A percentile compares a stretch with the other conserved stretches of the same genome.
Evolutionary conservation across 306 rosid species (phyloP).

Genomic region (Corylus avellana): DNA sequence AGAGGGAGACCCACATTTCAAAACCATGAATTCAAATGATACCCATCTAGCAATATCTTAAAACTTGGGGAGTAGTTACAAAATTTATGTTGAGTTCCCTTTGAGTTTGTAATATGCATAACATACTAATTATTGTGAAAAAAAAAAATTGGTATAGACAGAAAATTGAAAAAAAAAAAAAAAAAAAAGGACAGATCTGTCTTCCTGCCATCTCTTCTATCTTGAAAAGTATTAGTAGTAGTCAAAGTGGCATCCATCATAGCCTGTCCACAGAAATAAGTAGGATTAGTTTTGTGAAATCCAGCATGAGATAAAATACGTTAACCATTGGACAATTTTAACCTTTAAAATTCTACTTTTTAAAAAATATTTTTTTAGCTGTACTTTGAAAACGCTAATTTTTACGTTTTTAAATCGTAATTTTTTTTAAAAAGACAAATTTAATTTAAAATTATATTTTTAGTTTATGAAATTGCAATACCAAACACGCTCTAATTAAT

Average conservation of each 20-base stretch:
- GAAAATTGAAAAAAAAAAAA: too few relatives aligned
- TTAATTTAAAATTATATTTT: too few relatives aligned
- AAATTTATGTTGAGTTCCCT: conserved; percentile 5
- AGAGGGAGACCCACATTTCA: conserved; percentile 13
- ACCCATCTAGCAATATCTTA: neutral
- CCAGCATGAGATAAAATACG: too few relatives aligned
- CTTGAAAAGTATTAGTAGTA: conserved; percentile 12
- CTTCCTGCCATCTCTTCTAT: neutral
- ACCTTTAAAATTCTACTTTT: too few relatives aligned
- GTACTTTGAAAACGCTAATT: too few relatives aligned
- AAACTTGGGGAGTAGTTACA: neutral
- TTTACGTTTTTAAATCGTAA: too few relatives aligned
- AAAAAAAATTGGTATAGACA: neutral
- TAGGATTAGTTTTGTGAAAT: too few relatives aligned
- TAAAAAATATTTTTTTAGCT: too few relatives aligned
- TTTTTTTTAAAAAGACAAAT: too few relatives aligned
- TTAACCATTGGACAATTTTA: too few relatives aligned
- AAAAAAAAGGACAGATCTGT: neutral
- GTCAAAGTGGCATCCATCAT: conserved; percentile 60
- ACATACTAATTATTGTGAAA: neutral
- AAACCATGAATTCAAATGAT: neutral
- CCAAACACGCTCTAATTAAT: too few relatives aligned
- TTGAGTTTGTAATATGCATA: neutral
- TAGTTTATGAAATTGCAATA: too few relatives aligned
- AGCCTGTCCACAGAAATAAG: conserved; percentile 40